Conservation (phyloP, 2,329 filamentous ascomycete genomes). For the Madurella fahalii region DNA sequence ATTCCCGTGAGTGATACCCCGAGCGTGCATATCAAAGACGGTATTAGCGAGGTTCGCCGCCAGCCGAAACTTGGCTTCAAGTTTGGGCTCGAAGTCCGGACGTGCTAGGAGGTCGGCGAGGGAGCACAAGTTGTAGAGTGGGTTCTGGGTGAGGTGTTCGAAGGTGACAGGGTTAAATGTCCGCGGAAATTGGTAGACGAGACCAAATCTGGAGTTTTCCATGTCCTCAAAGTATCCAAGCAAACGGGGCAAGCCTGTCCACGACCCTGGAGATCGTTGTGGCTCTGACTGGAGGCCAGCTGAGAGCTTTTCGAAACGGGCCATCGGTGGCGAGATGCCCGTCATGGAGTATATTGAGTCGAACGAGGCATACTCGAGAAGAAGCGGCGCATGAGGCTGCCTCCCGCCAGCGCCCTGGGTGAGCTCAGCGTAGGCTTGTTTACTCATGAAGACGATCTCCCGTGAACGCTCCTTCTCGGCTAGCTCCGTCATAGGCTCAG, state of each 20-base stretch:
- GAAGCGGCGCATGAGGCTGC: conserved; percentile 51
- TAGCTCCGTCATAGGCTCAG: conserved; percentile 35
- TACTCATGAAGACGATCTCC: conserved; percentile 50
- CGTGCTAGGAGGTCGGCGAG: conserved; percentile 50
- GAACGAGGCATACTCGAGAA: conserved; percentile 68
- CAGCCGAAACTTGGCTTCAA: conserved; percentile 73
- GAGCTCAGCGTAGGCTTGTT: conserved; percentile 48
- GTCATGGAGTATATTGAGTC: conserved; percentile 59
- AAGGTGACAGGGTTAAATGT: conserved; percentile 57
- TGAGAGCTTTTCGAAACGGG: conserved; percentile 60
- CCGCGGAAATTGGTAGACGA: conserved; percentile 70
- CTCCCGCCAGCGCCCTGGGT: conserved; percentile 37
- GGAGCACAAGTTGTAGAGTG: conserved; percentile 49
- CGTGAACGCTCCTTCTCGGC: conserved; percentile 33
- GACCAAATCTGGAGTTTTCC: conserved; percentile 63
- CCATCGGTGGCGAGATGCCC: conserved; percentile 61
- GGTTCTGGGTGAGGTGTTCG: conserved; percentile 47
- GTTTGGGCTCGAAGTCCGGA: conserved; percentile 56
- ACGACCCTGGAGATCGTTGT: conserved; percentile 50
- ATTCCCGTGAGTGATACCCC: conserved; percentile 67
- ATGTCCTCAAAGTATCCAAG: conserved; percentile 73
- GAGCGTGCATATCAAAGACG: conserved; percentile 67
- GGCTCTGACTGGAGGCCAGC: conserved; percentile 53
- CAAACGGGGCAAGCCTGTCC: conserved; percentile 58
- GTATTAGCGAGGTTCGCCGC: conserved; percentile 69